Base-by-base conservation (phyloP, 352 stramenopile genomes). In the Blastocystis sp. region DNA sequence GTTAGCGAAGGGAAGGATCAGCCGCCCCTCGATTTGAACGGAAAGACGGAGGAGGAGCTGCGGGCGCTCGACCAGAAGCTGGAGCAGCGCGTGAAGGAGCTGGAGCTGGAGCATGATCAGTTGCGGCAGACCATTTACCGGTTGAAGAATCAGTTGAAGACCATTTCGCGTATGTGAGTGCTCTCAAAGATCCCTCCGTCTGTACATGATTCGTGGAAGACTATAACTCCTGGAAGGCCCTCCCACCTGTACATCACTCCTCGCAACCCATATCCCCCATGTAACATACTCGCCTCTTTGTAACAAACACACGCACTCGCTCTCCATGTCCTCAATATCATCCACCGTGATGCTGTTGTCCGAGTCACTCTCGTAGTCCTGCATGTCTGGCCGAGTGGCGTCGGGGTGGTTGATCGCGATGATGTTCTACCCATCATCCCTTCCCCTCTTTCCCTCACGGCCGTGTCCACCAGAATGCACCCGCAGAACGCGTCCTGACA, bases 401-500 rank as follows among this genome's bases (percentile, higher is more conserved):
- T 88, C 78, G 23, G 76, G 76, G 34, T 86, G 76, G 2, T 76
- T 86, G 1, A 86, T 86, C 10, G 76, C 78, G 52, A 88, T 88
- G 34, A 88, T 88, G 40, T 88, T 88, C 78, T 88, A 61, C 53
- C 1, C 28, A 10, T 84, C 61, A 84, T 34, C 38, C 28, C 52
- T 43, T 11, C 17, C 34, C 52, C 2, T n/a, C n/a, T 19, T 2
- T 56, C 19, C n/a, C 52, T 21, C 69, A 84, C 74, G 34, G 45
- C 74, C 7, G 74, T 84, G 56, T 88, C 78, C 56, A 88, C 78
- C 9, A 88, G 41, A 78, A 88, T 88, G 38, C 78, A 88, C 2
- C 78, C 78, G 45, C 78, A 88, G 78, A 88, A 88, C n/a, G 78
- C 78, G 60, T 88, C 78, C 67, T 88, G 78, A 38, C 78, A 88